Base-by-base conservation (phyloP, 306 rosid species). In the Cucurbita ficifolia region DNA sequence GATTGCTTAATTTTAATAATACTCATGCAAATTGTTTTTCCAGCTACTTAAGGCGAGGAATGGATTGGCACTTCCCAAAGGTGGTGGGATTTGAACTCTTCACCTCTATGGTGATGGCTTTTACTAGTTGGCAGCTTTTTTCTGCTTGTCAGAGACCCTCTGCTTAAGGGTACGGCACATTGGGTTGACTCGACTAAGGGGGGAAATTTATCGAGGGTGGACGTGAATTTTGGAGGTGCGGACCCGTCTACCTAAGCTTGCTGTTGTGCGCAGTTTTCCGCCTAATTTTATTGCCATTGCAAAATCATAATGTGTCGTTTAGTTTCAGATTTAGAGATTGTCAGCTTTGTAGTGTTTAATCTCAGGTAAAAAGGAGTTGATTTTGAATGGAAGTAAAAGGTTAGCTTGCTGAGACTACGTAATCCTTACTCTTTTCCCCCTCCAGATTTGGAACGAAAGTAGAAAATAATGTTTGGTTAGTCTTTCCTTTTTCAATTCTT, bases 101-200 rank as follows among this genome's bases (percentile, higher is more conserved):
- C 83, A 88, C 92, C 49, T 95, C 99, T 60, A 76, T 95, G 78
- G 88, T 80, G 75, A 95, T 95, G 91, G 97, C 97, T 74, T 81
- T 95, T 43, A 84, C 86, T 70, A 95, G 99, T 75, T 91, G 96
- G 89, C 97, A 91, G 84, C 90, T 95, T 43, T 88, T 89, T 79
- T 62, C 96, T 70, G 96, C 91, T 22, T 95, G 99, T 75, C 99
- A 91, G 83, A 95, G 92, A 81, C 97, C 99, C 70, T 89, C 95
- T 7, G 46, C 54, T 54, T 89, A 82, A 91, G 82, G 74, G 45
- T 61, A 61, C n/a, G 69, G 39, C 46, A 60, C 19, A 13, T 3
- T 33, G 45, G 45, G 45, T 7, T 40, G 45, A 49, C 53, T 45
- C 13, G 11, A 12, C 52, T 48, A 7, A 49, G 53, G 18, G 33